Evolutionary conservation across 1,139 yeast species (phyloP), one percentile per base, ranked within the genome.

Genomic region (Candida frijolesensis): DNA sequence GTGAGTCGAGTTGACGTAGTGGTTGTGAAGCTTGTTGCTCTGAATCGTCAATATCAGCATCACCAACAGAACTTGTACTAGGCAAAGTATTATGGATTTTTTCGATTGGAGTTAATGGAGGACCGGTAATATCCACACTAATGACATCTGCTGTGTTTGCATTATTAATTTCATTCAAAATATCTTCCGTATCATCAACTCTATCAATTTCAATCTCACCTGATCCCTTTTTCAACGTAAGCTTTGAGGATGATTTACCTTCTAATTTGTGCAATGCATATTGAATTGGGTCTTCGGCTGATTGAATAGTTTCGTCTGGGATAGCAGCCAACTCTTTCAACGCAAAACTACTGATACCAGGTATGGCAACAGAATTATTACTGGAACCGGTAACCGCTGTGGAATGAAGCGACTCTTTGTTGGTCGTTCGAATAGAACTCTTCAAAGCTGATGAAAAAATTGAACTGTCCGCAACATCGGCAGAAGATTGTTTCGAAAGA

Each of bases 251-350:
- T n/a, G 54, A 78, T 39, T 77, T 82, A 0, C 97, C 97, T 66
- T 89, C 96, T 30, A 91, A 71, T 64, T 88, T 89, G 63, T 77
- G 75, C 54, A 91, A 72, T 0, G 97, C 94, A 49, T 83, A 82
- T 50, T 78, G 80, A n/a, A 91, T 74, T 0, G 96, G 97, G 54
- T 72, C 70, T 44, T 65, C 67, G 29, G 81, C 85, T 27, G 80
- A 84, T 38, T 78, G 82, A 44, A 80, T 72, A 0, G 85, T 74
- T 52, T 86, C 92, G 63, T 90, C 96, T 0, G 96, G 92, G 45
- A 90, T 84, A 2, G 87, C 86, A 0, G 94, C 92, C 48, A 89
- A 74, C 60, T 85, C 89, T 45, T 84, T 85, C 46, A 87, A 79
- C 2, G 84, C 86, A 48, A 75, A 75, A 49, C 76, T 78, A 51